A percentile compares a stretch with the other conserved stretches of the same genome.
Evolutionary conservation across 371 early-diverging fungal genomes (phyloP).

Genomic region (Capillidium heterosporum): DNA sequence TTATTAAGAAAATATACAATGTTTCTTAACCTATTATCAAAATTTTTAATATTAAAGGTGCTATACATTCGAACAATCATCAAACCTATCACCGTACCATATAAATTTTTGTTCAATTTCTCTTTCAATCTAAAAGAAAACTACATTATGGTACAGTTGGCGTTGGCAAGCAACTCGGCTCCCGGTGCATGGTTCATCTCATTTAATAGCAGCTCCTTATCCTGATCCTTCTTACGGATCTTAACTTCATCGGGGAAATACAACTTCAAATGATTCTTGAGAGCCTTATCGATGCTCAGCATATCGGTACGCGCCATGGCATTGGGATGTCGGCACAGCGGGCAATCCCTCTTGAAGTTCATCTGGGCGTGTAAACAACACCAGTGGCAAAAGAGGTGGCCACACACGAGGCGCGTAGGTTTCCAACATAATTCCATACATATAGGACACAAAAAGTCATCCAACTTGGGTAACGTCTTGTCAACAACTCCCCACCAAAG

Average conservation of each 20-base stretch:
- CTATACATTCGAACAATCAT: no score
- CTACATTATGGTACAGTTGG: not conserved
- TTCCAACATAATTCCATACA: constrained; percentile 44
- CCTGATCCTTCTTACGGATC: constrained; percentile 39
- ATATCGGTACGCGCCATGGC: constrained; percentile 30
- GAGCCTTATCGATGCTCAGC: constrained; percentile 25
- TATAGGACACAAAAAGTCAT: constrained; percentile 45
- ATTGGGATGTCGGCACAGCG: constrained; percentile 40
- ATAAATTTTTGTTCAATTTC: no score
- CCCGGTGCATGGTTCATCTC: not conserved
- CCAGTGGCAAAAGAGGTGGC: constrained; percentile 53
- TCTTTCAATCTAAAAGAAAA: no score
- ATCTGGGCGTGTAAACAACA: constrained; percentile 49
- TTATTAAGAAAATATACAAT: no score
- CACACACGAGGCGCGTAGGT: constrained; percentile 47
- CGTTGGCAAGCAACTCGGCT: not conserved
- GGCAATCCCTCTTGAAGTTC: constrained; percentile 39
- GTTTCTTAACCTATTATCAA: no score
- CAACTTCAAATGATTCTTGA: constrained; percentile 41
- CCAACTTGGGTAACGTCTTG: constrained; percentile 51
- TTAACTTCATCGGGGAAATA: constrained; percentile 59
- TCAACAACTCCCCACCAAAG: constrained; percentile 13
- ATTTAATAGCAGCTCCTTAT: constrained; percentile 23
- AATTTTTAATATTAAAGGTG: no score
- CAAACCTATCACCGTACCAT: no score